Evolutionary conservation across 2,329 filamentous ascomycete species (phyloP).

Genomic region (Talaromyces atroroseus): DNA sequence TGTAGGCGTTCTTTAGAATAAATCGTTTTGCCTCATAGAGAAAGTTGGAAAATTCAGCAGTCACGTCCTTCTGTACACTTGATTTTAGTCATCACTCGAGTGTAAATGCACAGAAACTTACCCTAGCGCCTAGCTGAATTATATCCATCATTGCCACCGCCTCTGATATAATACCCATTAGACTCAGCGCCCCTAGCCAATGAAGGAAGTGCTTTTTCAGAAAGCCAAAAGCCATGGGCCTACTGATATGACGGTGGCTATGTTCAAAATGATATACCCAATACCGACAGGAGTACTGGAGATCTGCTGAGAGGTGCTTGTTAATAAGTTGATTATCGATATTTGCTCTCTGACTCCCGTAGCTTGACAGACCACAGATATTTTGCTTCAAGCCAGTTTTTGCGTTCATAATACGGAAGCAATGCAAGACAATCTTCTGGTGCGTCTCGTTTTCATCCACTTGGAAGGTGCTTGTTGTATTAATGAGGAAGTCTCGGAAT

Average conservation of each 20-base stretch:
- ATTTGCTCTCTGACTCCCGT: constrained; percentile 6
- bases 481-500: constrained; percentile 29
- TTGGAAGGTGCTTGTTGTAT: constrained; percentile 20
- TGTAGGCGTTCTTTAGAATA: constrained; percentile 22
- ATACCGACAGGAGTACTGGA: constrained; percentile 24
- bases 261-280: constrained; percentile 24
- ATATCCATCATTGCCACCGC: constrained; percentile 15
- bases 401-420: constrained; percentile 21
- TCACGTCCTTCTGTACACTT: constrained; percentile 3
- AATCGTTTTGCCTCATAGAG: constrained; percentile 29
- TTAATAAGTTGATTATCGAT: constrained; percentile 15
- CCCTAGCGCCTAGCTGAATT: constrained; percentile 13
- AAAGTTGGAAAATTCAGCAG: constrained; percentile 17
- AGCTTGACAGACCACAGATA: constrained; percentile 15
- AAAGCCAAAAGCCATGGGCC: constrained; percentile 16
- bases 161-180: constrained; percentile 15
- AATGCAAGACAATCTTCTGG: constrained; percentile 21
- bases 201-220: constrained; percentile 20
- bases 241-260: constrained; percentile 4
- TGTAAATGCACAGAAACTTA: constrained; percentile 11
- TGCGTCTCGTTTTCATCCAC: constrained; percentile 29
- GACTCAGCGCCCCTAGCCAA: constrained; percentile 26
- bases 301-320: constrained; percentile 15
- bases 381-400: constrained; percentile 12
- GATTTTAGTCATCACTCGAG: background rate